Conservation (phyloP, 352 stramenopile species). For the Phytophthora boehmeriae region DNA sequence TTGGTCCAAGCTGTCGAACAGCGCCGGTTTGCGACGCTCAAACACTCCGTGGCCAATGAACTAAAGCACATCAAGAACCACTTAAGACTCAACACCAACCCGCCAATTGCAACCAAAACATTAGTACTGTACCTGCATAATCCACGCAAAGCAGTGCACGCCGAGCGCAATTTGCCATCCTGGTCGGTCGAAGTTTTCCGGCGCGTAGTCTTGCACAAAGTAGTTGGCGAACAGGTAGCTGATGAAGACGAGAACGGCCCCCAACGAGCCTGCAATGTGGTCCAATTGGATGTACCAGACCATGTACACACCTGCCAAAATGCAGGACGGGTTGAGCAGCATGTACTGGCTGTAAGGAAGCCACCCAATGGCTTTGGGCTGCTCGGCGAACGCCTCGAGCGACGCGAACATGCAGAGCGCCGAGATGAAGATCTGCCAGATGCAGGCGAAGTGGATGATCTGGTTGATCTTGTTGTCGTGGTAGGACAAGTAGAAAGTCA, state of each 20-base stretch:
- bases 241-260: slow-evolving; percentile 55
- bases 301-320: slow-evolving; percentile 70
- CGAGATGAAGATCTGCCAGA: slow-evolving; percentile 87
- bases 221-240: slow-evolving; percentile 68
- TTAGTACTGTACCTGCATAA: slow-evolving; percentile 38
- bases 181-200: slow-evolving; percentile 39
- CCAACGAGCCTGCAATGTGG: slow-evolving; percentile 54
- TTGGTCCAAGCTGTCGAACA: slow-evolving; percentile 88
- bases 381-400: slow-evolving; percentile 36
- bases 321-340: slow-evolving; percentile 62
- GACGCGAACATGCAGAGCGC: slow-evolving; percentile 66
- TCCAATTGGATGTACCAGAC: slow-evolving; percentile 82
- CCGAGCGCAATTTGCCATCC: slow-evolving; percentile 61
- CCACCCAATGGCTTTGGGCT: slow-evolving; percentile 24
- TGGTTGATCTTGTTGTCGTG: slow-evolving; percentile 85
- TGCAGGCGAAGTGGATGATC: slow-evolving; percentile 82
- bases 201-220: slow-evolving; percentile 41
- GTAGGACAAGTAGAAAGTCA: slow-evolving; percentile 88
- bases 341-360: slow-evolving; percentile 58
- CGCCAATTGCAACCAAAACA: neutral
- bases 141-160: slow-evolving; percentile 71
- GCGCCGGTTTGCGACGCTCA: slow-evolving; percentile 80
- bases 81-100: neutral
- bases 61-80: slow-evolving; percentile 28
- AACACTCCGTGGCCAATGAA: slow-evolving; percentile 90